Conservation (phyloP, 164 flowering plant genomes). For the Houttuynia cordata region DNA sequence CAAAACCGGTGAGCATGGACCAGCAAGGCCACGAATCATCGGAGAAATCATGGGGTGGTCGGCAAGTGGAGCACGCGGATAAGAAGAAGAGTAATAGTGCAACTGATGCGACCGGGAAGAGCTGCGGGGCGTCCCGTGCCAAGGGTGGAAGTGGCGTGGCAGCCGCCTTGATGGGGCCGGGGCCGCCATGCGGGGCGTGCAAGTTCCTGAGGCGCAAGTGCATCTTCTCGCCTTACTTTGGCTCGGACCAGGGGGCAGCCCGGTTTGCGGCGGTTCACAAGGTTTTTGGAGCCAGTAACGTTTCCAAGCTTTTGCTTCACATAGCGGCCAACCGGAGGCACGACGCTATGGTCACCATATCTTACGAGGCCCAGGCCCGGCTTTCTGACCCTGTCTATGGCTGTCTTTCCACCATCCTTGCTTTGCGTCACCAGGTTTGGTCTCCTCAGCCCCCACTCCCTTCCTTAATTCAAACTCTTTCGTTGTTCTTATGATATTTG, state of each 20-base stretch:
- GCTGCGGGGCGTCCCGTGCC: background rate
- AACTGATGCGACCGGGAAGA: background rate
- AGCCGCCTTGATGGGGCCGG: background rate
- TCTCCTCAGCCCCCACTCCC: background rate
- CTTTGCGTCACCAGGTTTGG: constrained; percentile 78
- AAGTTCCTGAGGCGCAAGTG: constrained; percentile 91
- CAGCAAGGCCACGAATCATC: no score
- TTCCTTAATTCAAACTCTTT: background rate
- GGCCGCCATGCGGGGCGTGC: constrained; percentile 87
- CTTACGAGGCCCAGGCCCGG: constrained; percentile 88
- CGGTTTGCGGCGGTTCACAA: constrained; percentile 86
- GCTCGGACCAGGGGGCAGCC: constrained; percentile 85
- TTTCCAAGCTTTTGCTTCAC: constrained; percentile 64
- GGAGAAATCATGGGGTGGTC: no score
- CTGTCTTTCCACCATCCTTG: constrained; percentile 83
- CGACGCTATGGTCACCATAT: constrained; percentile 72
- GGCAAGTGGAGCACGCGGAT: no score
- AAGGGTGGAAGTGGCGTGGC: background rate
- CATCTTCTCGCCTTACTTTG: constrained; percentile 72
- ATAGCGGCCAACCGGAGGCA: constrained; percentile 66
- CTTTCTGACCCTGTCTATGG: constrained; percentile 88
- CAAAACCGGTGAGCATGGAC: no score
- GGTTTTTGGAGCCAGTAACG: constrained; percentile 91
- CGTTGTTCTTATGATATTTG: background rate
- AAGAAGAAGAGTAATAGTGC: no score